These are phyloP conservation scores for Exophiala bonariae DNA, from an alignment of 2,329 filamentous ascomycete genomes.

Conservation along the genomic window DNA sequence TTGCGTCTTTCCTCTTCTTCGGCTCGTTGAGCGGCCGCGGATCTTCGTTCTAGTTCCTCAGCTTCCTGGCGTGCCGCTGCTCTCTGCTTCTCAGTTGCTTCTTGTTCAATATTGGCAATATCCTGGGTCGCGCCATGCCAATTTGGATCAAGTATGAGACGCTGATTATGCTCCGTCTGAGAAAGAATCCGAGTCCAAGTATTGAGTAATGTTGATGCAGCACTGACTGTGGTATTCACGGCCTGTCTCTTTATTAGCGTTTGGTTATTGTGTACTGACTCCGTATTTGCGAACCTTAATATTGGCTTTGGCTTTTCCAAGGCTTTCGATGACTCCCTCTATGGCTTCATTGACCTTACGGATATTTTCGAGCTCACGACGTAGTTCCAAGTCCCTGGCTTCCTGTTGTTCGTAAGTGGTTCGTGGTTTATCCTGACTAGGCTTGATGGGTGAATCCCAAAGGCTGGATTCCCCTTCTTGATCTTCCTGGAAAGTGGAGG, in stretches of 20 bases:
- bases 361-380: constrained; percentile 77
- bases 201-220: constrained; percentile 84
- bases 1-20: constrained; percentile 49
- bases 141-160: constrained; percentile 79
- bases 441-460: constrained; percentile 16
- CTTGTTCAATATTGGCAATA: constrained; percentile 79
- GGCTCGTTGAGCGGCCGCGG: constrained; percentile 60
- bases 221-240: constrained; percentile 80
- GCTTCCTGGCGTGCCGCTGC: constrained; percentile 73
- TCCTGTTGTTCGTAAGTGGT: constrained; percentile 40
- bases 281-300: constrained; percentile 43
- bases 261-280: constrained; percentile 10
- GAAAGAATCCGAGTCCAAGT: constrained; percentile 96
- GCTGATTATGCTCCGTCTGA: constrained; percentile 96
- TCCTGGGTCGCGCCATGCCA: constrained; percentile 92
- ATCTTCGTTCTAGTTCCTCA: constrained; percentile 76
- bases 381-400: constrained; percentile 71
- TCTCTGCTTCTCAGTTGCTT: constrained; percentile 70
- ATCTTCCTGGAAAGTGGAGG: not conserved
- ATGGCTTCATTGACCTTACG: constrained; percentile 85
- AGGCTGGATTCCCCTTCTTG: constrained; percentile 12
- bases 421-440: not conserved
- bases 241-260: constrained; percentile 52
- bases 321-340: constrained; percentile 55
- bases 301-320: constrained; percentile 49